Evolutionary conservation across 2,329 filamentous ascomycete genomes (phyloP).

Genomic region (Cladosporium cucumerinum): DNA sequence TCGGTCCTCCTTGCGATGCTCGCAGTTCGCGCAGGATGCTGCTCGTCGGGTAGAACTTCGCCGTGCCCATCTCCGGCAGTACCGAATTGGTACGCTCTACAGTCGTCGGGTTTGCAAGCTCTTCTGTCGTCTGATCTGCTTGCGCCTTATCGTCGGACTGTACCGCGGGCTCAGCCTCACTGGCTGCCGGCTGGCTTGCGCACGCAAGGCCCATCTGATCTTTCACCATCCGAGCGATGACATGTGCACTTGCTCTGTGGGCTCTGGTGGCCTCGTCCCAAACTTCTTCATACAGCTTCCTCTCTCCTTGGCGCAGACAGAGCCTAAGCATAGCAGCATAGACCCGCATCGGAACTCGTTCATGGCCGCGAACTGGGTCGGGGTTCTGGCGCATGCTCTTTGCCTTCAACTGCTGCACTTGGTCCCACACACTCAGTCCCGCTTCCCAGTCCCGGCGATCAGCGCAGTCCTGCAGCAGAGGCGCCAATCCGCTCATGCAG

Average conservation of each 20-base stretch:
- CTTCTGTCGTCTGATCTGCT: background rate
- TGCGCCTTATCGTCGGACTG: background rate
- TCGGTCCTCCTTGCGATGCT: background rate
- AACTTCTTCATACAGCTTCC: slow-evolving; percentile 18
- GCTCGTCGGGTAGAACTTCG: background rate
- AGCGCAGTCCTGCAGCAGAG: slow-evolving; percentile 42
- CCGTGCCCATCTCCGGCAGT: background rate
- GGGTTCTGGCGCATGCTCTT: slow-evolving; percentile 3
- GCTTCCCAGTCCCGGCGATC: slow-evolving; percentile 37
- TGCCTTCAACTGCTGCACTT: slow-evolving; percentile 34
- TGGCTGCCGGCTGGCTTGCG: background rate
- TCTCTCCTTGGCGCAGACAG: slow-evolving; percentile 18
- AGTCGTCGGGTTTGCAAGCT: background rate
- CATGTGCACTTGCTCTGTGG: slow-evolving; percentile 7
- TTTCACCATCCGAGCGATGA: slow-evolving; percentile 18
- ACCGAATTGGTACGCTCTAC: background rate
- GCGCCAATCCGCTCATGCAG: slow-evolving; percentile 37
- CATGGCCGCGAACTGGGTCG: slow-evolving; percentile 2
- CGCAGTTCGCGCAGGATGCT: slow-evolving; percentile 7
- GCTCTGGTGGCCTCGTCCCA: slow-evolving; percentile 19
- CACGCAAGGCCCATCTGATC: slow-evolving; percentile 5
- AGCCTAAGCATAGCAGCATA: slow-evolving; percentile 25
- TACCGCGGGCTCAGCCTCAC: background rate
- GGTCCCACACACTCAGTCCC: slow-evolving; percentile 41
- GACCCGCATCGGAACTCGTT: slow-evolving; percentile 17